A percentile compares a stretch with the other conserved stretches of the same genome.
phyloP scores from a whole-genome alignment of 164 flowering plant genomes.

The Magnolia sinica region DNA sequence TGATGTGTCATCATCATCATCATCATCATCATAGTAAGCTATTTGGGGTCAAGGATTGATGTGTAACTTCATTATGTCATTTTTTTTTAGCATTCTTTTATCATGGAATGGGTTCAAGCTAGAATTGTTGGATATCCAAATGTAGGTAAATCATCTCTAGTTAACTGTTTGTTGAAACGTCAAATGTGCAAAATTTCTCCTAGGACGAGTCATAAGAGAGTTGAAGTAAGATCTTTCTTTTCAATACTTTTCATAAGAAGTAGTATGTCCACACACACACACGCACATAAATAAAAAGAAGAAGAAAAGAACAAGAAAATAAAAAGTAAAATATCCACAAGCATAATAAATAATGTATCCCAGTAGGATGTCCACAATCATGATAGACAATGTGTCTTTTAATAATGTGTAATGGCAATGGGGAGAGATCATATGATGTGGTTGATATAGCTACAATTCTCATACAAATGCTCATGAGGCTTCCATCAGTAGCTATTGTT shows the following conservation, averaged over 20 bases:
- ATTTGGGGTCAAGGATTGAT: too few species aligned
- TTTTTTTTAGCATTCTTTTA: neutral
- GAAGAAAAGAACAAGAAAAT: too few species aligned
- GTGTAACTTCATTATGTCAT: neutral
- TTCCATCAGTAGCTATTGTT: slow-evolving; percentile 66
- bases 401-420: slow-evolving; percentile 92
- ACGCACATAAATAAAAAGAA: too few species aligned
- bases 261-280: neutral
- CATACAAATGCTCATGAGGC: slow-evolving; percentile 69
- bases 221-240: slow-evolving; percentile 50
- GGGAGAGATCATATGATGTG: slow-evolving; percentile 87
- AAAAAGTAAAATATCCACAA: too few species aligned
- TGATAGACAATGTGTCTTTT: too few species aligned
- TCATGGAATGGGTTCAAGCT: slow-evolving; percentile 69
- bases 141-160: slow-evolving; percentile 97
- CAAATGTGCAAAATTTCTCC: slow-evolving; percentile 95
- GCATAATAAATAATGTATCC: too few species aligned
- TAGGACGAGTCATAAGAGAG: slow-evolving; percentile 85
- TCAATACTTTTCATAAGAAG: neutral
- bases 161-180: slow-evolving; percentile 88
- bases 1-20: neutral
- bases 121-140: slow-evolving; percentile 98
- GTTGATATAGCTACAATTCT: slow-evolving; percentile 91
- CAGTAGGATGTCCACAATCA: too few species aligned
- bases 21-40: too few species aligned